Conservation (phyloP, 2,329 filamentous ascomycete genomes). For the Colletotrichum tamarilloi region DNA sequence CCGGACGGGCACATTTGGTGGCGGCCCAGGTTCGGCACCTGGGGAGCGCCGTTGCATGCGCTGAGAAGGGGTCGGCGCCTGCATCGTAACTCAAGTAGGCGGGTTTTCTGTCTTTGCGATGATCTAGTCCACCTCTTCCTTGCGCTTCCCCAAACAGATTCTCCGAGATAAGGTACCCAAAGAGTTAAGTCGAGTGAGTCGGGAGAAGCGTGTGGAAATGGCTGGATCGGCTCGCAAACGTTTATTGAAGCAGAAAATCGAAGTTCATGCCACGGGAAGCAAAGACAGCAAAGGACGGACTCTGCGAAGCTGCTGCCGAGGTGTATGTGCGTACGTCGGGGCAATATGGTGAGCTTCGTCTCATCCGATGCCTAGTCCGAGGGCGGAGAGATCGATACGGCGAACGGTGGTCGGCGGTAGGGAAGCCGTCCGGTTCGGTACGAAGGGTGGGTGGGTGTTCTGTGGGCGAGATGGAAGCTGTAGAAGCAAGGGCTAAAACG, state of each 20-base stretch:
- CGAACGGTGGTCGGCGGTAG: conserved; percentile 11
- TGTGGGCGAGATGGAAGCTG: conserved; percentile 9
- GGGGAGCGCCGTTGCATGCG: conserved; percentile 72
- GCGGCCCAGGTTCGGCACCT: conserved; percentile 69
- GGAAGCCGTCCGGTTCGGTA: conserved; percentile 16
- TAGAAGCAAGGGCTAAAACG: background rate
- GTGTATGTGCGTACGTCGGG: background rate
- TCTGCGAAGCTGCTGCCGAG: background rate
- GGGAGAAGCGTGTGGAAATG: background rate
- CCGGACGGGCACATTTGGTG: conserved; percentile 65
- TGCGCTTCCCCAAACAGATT: conserved; percentile 12
- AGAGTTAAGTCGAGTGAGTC: background rate
- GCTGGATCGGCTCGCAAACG: background rate
- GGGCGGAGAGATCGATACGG: background rate
- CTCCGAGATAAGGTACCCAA: conserved; percentile 12
- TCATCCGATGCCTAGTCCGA: conserved; percentile 14
- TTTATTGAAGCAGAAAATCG: conserved; percentile 12
- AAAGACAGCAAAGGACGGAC: background rate
- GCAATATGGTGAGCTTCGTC: conserved; percentile 6
- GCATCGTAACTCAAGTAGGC: conserved; percentile 52
- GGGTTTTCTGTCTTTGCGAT: background rate
- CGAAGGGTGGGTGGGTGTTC: background rate
- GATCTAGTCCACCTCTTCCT: conserved; percentile 16
- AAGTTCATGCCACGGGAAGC: conserved; percentile 1
- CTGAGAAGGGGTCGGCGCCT: conserved; percentile 62